phyloP scores from a whole-genome alignment of 495 filamentous ascomycete genomes.

The Xylaria nigripes region DNA sequence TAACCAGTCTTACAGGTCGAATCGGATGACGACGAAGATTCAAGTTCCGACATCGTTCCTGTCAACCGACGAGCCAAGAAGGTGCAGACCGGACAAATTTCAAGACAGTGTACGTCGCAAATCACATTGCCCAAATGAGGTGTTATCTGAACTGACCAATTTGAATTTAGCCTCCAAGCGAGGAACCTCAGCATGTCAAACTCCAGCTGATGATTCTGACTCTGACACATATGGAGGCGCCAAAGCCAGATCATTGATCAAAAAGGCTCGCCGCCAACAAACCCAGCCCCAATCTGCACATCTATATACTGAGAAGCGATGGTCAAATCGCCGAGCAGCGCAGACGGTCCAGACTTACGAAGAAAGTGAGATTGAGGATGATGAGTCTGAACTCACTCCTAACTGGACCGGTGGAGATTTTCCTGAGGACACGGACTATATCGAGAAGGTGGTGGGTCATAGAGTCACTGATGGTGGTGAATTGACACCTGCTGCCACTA shows the following conservation, averaged over 20 bases:
- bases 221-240: conserved; percentile 70
- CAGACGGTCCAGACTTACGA: conserved; percentile 73
- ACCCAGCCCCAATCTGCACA: conserved; percentile 43
- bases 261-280: conserved; percentile 64
- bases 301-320: conserved; percentile 69
- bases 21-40: conserved; percentile 62
- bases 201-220: conserved; percentile 54
- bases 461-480: conserved; percentile 61
- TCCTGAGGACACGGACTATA: conserved; percentile 64
- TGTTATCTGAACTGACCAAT: conserved; percentile 19
- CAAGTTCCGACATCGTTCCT: conserved; percentile 54
- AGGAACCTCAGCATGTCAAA: conserved; percentile 52
- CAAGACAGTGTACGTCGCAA: conserved; percentile 37
- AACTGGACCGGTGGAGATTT: conserved; percentile 50
- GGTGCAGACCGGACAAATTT: conserved; percentile 42
- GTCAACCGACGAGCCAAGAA: conserved; percentile 41
- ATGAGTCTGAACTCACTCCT: conserved; percentile 48
- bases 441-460: conserved; percentile 86
- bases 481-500: conserved; percentile 48
- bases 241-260: conserved; percentile 54
- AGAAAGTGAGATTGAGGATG: conserved; percentile 70
- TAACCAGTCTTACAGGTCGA: conserved; percentile 45
- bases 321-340: conserved; percentile 79
- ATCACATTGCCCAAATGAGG: neutral
- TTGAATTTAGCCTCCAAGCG: conserved; percentile 53